Conservation (phyloP, 2,329 filamentous ascomycete species). For the Fonsecaea monophora region DNA sequence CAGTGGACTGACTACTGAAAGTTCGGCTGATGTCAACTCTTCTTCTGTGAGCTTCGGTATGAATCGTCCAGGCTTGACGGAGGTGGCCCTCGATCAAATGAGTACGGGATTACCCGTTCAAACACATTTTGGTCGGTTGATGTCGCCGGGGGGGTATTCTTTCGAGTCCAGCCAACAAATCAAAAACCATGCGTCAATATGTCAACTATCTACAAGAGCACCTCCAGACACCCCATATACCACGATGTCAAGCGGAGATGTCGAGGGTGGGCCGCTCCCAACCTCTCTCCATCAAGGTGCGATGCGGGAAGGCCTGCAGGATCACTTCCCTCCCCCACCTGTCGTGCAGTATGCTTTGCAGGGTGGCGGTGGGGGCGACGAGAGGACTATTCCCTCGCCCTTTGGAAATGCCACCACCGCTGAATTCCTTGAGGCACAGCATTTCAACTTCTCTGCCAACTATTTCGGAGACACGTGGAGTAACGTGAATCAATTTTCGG, state of each 20-base stretch:
- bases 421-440: slow-evolving; percentile 12
- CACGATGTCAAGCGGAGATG: background rate
- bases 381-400: background rate
- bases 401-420: background rate
- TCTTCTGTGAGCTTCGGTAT: background rate
- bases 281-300: background rate
- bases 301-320: background rate
- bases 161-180: background rate
- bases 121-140: background rate
- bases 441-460: slow-evolving; percentile 8
- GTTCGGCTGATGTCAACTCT: background rate
- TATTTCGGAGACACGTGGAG: slow-evolving; percentile 3
- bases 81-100: background rate
- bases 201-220: background rate
- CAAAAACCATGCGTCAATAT: background rate
- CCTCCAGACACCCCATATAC: background rate
- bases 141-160: background rate
- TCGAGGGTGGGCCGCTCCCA: background rate
- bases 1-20: background rate
- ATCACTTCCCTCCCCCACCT: background rate
- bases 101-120: background rate
- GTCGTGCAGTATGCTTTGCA: background rate
- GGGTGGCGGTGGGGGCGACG: background rate
- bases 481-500: slow-evolving; percentile 7
- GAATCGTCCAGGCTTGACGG: background rate